Base-by-base conservation (phyloP, 169 alveolate genomes). In the Theileria parva region DNA sequence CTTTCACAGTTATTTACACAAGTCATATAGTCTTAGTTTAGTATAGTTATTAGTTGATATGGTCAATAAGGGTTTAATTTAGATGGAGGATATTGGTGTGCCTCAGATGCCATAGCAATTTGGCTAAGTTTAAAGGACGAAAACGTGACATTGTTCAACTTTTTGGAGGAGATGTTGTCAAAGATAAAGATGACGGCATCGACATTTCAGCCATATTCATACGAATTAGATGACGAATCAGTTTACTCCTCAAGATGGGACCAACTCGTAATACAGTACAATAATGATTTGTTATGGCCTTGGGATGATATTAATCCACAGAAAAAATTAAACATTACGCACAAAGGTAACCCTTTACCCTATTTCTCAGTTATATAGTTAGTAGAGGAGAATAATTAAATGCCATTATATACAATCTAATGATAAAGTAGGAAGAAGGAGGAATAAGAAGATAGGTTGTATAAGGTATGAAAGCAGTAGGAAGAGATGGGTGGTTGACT, bases 401-500 rank as follows among this genome's bases (percentile, higher is more conserved):
- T 59, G 21, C 0, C 34, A 1, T 7, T 13, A 68, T 37, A 27
- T 27, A 44, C 2, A 68, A 17, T 23, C 64, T 17, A 15, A 51
- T 19, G 25, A 57, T 17, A 25, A 28, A 0, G 19, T 59, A 17
- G 53, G 1, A 25, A 44, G 64, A 13, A 73, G 63, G 53, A 68
- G 34, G 44, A 51, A 73, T 15, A 63, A 59, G 44, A 57, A 51
- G 68, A 79, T 80, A 23, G 91, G 91, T 9, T 85, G 91, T 77
- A 85, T 85, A n/a, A 77, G 91, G 25, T 85, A 61, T 57, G 91
- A 85, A 79, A 23, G 21, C 50, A 85, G 69, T 60, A 80, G 91
- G 32, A 77, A 78, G 48, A 55, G 91, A 8, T 85, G 91, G 91
- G 91, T 85, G 15, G 91, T 85, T 0, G 91, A 85, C 50, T 30